These are phyloP conservation scores for Chloropicon primus DNA, from an alignment of 139 green algal genomes.

Conservation along the genomic window DNA sequence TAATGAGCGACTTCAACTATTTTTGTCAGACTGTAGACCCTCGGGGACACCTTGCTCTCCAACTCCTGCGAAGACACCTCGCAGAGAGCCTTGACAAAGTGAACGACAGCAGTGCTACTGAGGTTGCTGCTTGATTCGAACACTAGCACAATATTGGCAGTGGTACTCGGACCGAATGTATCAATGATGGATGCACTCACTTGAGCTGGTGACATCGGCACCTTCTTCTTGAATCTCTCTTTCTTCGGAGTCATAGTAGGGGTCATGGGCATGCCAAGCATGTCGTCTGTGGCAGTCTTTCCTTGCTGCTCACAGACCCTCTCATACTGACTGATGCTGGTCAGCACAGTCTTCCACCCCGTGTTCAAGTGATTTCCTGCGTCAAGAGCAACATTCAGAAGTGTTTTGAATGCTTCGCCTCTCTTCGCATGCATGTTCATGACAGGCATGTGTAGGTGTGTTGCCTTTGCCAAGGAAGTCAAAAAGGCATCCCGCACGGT, in stretches of 20 bases:
- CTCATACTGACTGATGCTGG: not conserved
- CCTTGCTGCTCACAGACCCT: not conserved
- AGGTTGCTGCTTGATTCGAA: conserved; percentile 29
- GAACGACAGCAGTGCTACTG: conserved; percentile 73
- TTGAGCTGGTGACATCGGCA: not conserved
- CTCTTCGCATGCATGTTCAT: conserved; percentile 69
- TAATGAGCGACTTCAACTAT: conserved; percentile 95
- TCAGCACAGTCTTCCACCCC: conserved; percentile 12
- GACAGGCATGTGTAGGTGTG: conserved; percentile 45
- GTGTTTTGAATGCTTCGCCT: conserved; percentile 50
- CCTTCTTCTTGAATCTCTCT: not conserved
- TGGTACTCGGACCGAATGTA: not conserved
- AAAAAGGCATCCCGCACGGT: conserved; percentile 33
- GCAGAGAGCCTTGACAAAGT: conserved; percentile 81
- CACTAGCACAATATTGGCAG: not conserved
- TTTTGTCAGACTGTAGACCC: conserved; percentile 83
- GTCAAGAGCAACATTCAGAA: conserved; percentile 58
- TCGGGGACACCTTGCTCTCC: conserved; percentile 36
- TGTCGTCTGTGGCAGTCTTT: not conserved
- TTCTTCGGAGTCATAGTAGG: not conserved
- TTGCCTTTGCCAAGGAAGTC: conserved; percentile 34
- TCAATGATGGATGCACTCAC: not conserved
- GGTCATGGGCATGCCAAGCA: not conserved
- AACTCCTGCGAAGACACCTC: conserved; percentile 69
- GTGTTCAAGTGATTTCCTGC: conserved; percentile 61